Conservation (phyloP, 495 filamentous ascomycete species). For the Penicillium arizonense region DNA sequence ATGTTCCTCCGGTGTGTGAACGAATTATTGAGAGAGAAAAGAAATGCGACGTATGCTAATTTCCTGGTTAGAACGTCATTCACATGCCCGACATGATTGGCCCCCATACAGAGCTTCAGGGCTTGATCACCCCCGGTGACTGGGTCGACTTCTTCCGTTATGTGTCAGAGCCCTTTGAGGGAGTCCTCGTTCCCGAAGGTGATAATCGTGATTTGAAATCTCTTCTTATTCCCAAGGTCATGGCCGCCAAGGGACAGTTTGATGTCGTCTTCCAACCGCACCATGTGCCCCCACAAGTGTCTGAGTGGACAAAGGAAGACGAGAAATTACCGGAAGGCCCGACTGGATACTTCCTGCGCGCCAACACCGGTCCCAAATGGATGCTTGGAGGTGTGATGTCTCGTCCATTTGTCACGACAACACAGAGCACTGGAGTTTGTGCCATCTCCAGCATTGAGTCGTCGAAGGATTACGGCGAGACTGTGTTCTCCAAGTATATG, state of each 20-base stretch:
- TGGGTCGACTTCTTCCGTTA: slow-evolving; percentile 54
- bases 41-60: background rate
- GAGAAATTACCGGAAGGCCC: slow-evolving; percentile 36
- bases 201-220: slow-evolving; percentile 43
- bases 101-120: slow-evolving; percentile 43
- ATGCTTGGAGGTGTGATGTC: slow-evolving; percentile 44
- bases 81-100: slow-evolving; percentile 44
- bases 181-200: slow-evolving; percentile 47
- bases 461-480: slow-evolving; percentile 28
- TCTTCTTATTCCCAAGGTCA: slow-evolving; percentile 47
- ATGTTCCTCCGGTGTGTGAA: slow-evolving; percentile 42
- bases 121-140: slow-evolving; percentile 49
- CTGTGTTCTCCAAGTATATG: slow-evolving; percentile 30
- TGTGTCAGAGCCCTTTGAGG: slow-evolving; percentile 47
- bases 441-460: slow-evolving; percentile 48
- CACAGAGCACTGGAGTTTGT: slow-evolving; percentile 41
- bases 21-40: background rate
- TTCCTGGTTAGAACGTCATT: slow-evolving; percentile 27
- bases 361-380: slow-evolving; percentile 42
- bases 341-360: slow-evolving; percentile 40
- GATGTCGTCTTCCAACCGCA: slow-evolving; percentile 47
- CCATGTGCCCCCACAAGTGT: slow-evolving; percentile 36
- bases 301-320: slow-evolving; percentile 41
- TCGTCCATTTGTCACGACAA: slow-evolving; percentile 43
- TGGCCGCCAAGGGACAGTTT: slow-evolving; percentile 48